Base-by-base conservation (phyloP, 2,329 filamentous ascomycete genomes). In the Pseudopithomyces chartarum region DNA sequence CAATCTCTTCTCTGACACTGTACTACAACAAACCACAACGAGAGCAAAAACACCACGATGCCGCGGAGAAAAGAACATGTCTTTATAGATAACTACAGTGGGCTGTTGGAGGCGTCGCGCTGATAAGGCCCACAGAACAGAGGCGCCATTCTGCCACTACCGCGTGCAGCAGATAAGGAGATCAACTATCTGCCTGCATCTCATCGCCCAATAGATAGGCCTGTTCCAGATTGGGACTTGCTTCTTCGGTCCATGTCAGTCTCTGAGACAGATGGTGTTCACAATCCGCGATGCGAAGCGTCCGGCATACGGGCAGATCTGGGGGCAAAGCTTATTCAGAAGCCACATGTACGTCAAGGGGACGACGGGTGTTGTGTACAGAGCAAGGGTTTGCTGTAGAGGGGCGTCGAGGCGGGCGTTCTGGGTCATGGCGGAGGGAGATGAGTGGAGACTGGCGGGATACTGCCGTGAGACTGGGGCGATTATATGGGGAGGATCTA, bases 81-180 rank as follows among this genome's bases (percentile, higher is more conserved):
- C 36, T 38, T 29, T 57, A 55, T 51, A 56, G 62, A 55, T 52
- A 47, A 26, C 22, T 20, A 6, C 26, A 34, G 34, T 23, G 46
- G 12, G 43, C 43, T 48, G 36, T 40, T 56, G 32, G 43, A 45
- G 45, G 40, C 19, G 29, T 20, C 19, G 17, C 51, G 43, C 59
- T 61, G 63, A 63, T 50, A 66, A 64, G 58, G 50, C 58, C 60
- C 50, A 61, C 56, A 57, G 49, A 54, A 60, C 44, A 1, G 39
- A 26, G 13, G 33, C 40, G 51, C 32, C 33, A 42, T 49, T 15
- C 44, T 53, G 50, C 32, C 49, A 55, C 53, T 58, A 56, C 51
- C 45, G n/a, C 22, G 13, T 32, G 44, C 42, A 45, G 39, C 43
- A 63, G 63, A 64, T 64, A 66, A 64, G 63, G 19, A 13, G 57